Percentiles rank a stretch among this genome's conserved stretches.
Evolutionary conservation across 2,329 filamentous ascomycete species (phyloP).

Genomic region (Aspergillus tanneri): DNA sequence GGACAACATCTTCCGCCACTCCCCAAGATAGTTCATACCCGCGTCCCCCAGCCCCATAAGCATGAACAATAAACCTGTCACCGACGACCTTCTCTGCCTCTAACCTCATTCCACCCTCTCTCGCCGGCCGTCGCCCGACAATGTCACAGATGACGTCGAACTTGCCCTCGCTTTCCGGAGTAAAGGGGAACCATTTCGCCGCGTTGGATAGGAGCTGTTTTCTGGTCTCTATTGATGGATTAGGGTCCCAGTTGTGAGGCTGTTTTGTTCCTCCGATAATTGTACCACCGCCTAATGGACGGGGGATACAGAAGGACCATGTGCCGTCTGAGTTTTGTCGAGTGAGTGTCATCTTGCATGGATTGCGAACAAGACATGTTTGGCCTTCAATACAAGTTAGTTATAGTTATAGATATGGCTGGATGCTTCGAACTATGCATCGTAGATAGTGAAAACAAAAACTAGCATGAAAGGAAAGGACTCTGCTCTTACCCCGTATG

Average conservation of each 20-base stretch:
- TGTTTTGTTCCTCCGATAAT: slow-evolving; percentile 67
- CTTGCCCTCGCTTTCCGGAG: slow-evolving; percentile 33
- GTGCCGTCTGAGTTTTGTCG: slow-evolving; percentile 62
- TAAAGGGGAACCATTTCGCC: slow-evolving; percentile 43
- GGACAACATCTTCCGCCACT: slow-evolving; percentile 52
- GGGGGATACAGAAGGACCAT: slow-evolving; percentile 64
- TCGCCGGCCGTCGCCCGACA: slow-evolving; percentile 46
- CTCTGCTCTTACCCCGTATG: slow-evolving; percentile 37
- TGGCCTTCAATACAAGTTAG: slow-evolving; percentile 33
- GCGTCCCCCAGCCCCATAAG: slow-evolving; percentile 61
- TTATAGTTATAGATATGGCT: neutral
- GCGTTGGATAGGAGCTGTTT: slow-evolving; percentile 48
- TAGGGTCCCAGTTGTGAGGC: slow-evolving; percentile 54
- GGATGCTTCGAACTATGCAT: neutral
- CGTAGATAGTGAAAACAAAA: too few relatives aligned
- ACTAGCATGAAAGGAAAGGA: neutral
- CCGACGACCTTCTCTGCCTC: slow-evolving; percentile 48
- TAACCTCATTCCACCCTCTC: slow-evolving; percentile 52
- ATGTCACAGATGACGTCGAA: slow-evolving; percentile 49
- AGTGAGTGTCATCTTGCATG: slow-evolving; percentile 52
- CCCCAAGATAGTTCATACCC: slow-evolving; percentile 64
- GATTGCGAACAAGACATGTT: slow-evolving; percentile 50
- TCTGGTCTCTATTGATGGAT: slow-evolving; percentile 51
- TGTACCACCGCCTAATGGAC: slow-evolving; percentile 62
- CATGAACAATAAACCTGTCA: slow-evolving; percentile 48